Conservation (phyloP, 495 filamentous ascomycete species). For the Neurospora intermedia region DNA sequence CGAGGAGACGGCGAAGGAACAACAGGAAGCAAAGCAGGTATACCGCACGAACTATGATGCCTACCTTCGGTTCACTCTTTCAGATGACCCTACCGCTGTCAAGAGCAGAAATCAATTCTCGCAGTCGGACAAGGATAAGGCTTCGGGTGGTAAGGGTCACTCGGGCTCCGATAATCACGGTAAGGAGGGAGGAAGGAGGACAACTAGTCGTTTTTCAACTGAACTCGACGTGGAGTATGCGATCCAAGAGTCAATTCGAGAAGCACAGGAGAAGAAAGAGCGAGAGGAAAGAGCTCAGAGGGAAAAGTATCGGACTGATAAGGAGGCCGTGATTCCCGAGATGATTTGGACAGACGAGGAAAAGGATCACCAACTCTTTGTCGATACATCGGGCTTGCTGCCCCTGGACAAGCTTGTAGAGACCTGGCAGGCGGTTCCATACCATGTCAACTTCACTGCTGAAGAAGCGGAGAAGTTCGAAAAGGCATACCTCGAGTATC, state of each 20-base stretch:
- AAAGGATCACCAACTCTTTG: conserved; percentile 45
- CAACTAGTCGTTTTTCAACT: conserved; percentile 42
- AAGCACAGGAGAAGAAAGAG: conserved; percentile 63
- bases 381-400: conserved; percentile 63
- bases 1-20: conserved; percentile 11
- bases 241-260: conserved; percentile 64
- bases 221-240: conserved; percentile 71
- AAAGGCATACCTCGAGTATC: conserved; percentile 63
- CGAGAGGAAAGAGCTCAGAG: conserved; percentile 56
- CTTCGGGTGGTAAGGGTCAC: conserved; percentile 20
- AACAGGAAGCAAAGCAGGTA: conserved; percentile 18
- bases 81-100: conserved; percentile 37
- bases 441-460: conserved; percentile 70
- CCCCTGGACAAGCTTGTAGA: conserved; percentile 54
- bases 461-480: conserved; percentile 72
- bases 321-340: conserved; percentile 75
- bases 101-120: conserved; percentile 36
- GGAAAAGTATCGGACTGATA: conserved; percentile 63
- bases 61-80: conserved; percentile 39
- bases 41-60: conserved; percentile 35
- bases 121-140: conserved; percentile 10
- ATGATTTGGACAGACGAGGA: conserved; percentile 52
- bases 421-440: conserved; percentile 63
- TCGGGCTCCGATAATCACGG: conserved; percentile 33
- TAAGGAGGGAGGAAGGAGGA: conserved; percentile 47